These are phyloP conservation scores for Neurospora intermedia DNA, from an alignment of 495 filamentous ascomycete genomes.

Conservation along the genomic window DNA sequence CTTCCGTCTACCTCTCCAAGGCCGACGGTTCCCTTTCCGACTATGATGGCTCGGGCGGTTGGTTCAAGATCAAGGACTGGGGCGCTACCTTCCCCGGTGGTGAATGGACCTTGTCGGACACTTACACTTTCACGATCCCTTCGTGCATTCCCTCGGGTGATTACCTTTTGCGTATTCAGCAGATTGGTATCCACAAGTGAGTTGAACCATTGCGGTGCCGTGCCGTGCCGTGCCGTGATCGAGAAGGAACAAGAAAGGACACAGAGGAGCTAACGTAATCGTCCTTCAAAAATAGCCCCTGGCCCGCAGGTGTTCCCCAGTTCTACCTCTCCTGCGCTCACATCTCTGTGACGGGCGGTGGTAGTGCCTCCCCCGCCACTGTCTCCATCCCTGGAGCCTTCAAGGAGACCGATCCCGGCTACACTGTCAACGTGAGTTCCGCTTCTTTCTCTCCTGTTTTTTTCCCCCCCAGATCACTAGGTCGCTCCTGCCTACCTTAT, in stretches of 20 bases:
- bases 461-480: neutral
- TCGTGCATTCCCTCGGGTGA: constrained; percentile 43
- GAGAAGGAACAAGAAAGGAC: neutral
- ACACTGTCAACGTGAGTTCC: constrained; percentile 32
- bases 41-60: constrained; percentile 42
- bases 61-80: constrained; percentile 48
- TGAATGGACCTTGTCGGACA: constrained; percentile 21
- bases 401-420: constrained; percentile 45
- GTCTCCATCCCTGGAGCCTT: constrained; percentile 47
- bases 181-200: constrained; percentile 49
- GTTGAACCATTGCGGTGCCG: neutral
- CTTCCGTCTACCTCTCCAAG: constrained; percentile 41
- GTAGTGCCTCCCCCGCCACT: constrained; percentile 35
- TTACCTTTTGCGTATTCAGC: constrained; percentile 53
- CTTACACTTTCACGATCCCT: constrained; percentile 46
- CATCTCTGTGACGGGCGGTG: constrained; percentile 45
- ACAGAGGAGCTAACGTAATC: too few relatives aligned
- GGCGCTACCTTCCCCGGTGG: constrained; percentile 29
- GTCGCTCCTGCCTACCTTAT: too few relatives aligned
- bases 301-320: constrained; percentile 36
- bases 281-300: constrained; percentile 6
- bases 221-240: neutral
- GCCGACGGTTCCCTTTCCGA: constrained; percentile 30
- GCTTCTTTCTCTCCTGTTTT: neutral
- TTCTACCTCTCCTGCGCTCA: constrained; percentile 54